Evolutionary conservation across 768 basidiomycete species (phyloP).

Genomic region (Lactifluus pinguis): DNA sequence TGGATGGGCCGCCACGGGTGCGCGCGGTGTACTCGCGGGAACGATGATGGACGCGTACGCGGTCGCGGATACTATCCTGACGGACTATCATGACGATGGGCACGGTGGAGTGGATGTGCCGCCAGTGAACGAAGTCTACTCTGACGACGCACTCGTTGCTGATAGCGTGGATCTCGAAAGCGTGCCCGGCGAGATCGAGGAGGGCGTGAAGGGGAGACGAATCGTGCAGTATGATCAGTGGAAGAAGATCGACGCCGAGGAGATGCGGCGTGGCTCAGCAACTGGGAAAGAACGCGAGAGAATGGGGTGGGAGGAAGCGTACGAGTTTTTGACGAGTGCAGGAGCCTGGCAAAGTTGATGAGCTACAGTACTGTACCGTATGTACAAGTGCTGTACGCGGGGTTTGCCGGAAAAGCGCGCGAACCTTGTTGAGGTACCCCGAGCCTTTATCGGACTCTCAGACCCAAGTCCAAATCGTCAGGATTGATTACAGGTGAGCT

Average conservation of each 20-base stretch:
- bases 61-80: constrained; percentile 61
- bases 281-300: too few species aligned
- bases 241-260: too few species aligned
- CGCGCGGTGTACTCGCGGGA: constrained; percentile 81
- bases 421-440: constrained; percentile 3
- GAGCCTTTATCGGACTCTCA: neutral
- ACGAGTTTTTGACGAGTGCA: too few species aligned
- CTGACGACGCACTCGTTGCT: constrained; percentile 24
- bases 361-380: too few species aligned
- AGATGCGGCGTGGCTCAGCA: too few species aligned
- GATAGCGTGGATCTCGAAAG: constrained; percentile 18
- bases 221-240: too few species aligned
- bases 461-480: constrained; percentile 24
- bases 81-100: constrained; percentile 37
- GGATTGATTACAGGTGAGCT: constrained; percentile 27
- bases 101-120: neutral
- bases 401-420: neutral
- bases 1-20: constrained; percentile 30
- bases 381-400: neutral
- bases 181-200: too few species aligned
- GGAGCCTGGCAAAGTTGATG: too few species aligned
- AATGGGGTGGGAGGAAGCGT: too few species aligned
- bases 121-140: neutral
- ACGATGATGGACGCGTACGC: constrained; percentile 92
- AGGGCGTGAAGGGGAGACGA: too few species aligned